These are phyloP conservation scores for Mycogone perniciosa DNA, from an alignment of 2,329 filamentous ascomycete genomes.

Conservation along the genomic window DNA sequence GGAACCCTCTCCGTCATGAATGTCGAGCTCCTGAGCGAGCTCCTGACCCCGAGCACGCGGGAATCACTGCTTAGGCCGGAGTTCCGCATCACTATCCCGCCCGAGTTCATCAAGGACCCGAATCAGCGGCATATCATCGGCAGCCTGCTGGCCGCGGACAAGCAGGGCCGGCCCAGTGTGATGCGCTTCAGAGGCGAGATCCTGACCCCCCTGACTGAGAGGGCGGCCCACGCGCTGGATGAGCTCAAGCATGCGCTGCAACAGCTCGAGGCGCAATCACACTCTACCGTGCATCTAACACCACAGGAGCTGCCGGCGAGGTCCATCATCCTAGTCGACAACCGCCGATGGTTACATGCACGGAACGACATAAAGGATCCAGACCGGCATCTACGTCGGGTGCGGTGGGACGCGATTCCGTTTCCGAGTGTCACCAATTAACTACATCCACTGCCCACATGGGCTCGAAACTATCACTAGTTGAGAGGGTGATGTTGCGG, in stretches of 20 bases:
- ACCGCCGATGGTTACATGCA: constrained; percentile 30
- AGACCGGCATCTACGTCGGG: constrained; percentile 28
- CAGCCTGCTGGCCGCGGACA: constrained; percentile 16
- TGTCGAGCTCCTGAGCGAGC: constrained; percentile 21
- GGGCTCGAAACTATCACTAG: too few relatives aligned
- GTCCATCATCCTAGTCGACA: constrained; percentile 28
- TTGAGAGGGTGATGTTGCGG: too few relatives aligned
- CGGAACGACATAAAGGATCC: constrained; percentile 27
- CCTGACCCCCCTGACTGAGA: constrained; percentile 20
- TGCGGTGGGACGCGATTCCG: constrained; percentile 28
- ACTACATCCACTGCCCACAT: too few relatives aligned
- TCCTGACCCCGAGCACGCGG: constrained; percentile 21
- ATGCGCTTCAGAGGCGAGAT: constrained; percentile 30
- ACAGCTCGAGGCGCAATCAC: constrained; percentile 7
- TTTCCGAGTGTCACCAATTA: constrained; percentile 8
- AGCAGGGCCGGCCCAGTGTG: constrained; percentile 4
- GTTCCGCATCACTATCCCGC: constrained; percentile 27
- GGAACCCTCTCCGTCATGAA: constrained; percentile 35
- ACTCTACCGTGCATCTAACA: constrained; percentile 21
- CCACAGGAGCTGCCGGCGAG: constrained; percentile 22
- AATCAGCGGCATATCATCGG: constrained; percentile 16
- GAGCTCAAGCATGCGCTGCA: constrained; percentile 20
- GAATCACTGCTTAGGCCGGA: constrained; percentile 21
- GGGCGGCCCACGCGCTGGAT: constrained; percentile 18
- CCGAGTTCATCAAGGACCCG: constrained; percentile 29